phyloP scores from a whole-genome alignment of 768 basidiomycete species.

The Chiua virens region DNA sequence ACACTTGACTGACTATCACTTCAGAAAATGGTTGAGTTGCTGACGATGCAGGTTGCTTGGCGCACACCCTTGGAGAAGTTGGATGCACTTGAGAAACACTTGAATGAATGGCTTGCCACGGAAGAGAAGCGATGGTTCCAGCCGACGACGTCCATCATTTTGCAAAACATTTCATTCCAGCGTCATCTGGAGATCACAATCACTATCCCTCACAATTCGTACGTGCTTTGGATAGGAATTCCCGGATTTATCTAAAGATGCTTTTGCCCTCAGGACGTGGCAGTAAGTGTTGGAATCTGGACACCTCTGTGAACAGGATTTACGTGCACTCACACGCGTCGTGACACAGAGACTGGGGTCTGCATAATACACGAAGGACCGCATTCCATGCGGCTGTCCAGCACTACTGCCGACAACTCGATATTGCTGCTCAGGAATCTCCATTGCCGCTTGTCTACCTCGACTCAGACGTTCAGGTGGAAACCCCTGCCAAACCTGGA shows the following conservation, averaged over 20 bases:
- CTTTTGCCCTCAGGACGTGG: conserved; percentile 29
- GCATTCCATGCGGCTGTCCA: conserved; percentile 80
- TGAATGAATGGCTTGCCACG: conserved; percentile 76
- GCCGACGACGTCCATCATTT: conserved; percentile 59
- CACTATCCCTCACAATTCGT: conserved; percentile 55
- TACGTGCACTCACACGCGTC: conserved; percentile 2
- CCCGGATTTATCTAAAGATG: conserved; percentile 1
- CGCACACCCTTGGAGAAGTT: conserved; percentile 70
- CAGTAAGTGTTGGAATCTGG: conserved; percentile 26
- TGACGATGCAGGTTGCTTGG: conserved; percentile 76
- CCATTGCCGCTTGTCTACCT: conserved; percentile 59
- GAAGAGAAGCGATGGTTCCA: conserved; percentile 82
- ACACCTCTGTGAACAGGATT: neutral
- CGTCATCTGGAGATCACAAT: conserved; percentile 69
- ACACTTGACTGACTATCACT: conserved; percentile 10
- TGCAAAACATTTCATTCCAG: conserved; percentile 67
- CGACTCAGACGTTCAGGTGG: conserved; percentile 20
- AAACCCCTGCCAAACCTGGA: conserved; percentile 3
- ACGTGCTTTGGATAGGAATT: conserved; percentile 16
- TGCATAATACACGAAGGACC: conserved; percentile 60
- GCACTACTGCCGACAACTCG: conserved; percentile 68
- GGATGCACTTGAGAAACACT: conserved; percentile 61
- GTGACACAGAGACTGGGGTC: conserved; percentile 53
- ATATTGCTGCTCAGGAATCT: conserved; percentile 60
- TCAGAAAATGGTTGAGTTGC: conserved; percentile 65